Conservation (phyloP, 345 rosid species). For the Brassica napus region Da-Ae NC_063446.1:27703501-27704000, state of each 20-base stretch:
- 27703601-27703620: conserved; percentile 92
- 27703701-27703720: conserved; percentile 22
- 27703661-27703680: conserved; percentile 63
- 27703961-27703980: conserved; percentile 83
- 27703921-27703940: conserved; percentile 61
- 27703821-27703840: conserved; percentile 94
- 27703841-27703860: conserved; percentile 45
- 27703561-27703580: neutral
- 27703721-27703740: neutral
- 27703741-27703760: neutral
- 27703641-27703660: conserved; percentile 69
- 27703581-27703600: conserved; percentile 38
- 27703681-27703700: conserved; percentile 87
- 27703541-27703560: neutral
- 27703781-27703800: conserved; percentile 61
- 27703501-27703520: conserved; percentile 51
- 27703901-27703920: neutral
- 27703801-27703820: conserved; percentile 89
- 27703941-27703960: conserved; percentile 72
- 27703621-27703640: conserved; percentile 91
- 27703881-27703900: neutral
- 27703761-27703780: conserved; percentile 20
- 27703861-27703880: neutral
- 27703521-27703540: conserved; percentile 1
- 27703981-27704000: conserved; percentile 88